These are phyloP conservation scores for Podospora bellae-mahoneyi DNA, from an alignment of 495 filamentous ascomycete species.

Conservation along the genomic window DNA sequence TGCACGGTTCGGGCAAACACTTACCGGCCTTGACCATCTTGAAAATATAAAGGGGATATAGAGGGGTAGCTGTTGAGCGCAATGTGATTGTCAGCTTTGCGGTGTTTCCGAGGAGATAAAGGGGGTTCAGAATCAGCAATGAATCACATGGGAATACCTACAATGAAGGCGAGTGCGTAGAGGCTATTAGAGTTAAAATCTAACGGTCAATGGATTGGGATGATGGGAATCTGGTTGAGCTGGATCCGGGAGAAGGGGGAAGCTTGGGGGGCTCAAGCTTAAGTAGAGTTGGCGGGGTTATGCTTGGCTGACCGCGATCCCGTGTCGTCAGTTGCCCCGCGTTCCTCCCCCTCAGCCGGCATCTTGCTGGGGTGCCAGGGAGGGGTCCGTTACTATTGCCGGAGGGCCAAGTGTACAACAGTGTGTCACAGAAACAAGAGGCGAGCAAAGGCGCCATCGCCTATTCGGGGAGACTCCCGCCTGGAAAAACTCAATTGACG, in stretches of 20 bases:
- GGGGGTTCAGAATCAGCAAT: neutral
- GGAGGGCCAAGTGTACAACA: neutral
- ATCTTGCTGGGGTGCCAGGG: constrained; percentile 2
- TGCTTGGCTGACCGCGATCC: neutral
- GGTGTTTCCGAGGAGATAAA: constrained; percentile 1
- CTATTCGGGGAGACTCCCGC: constrained; percentile 1
- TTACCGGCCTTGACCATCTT: constrained; percentile 90
- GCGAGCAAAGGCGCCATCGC: neutral
- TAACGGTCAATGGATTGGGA: neutral
- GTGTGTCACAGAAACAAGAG: constrained; percentile 4
- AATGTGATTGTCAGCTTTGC: constrained; percentile 17
- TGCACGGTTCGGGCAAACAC: constrained; percentile 23
- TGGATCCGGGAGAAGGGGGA: neutral
- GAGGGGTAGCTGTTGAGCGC: constrained; percentile 27
- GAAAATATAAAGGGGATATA: constrained; percentile 23
- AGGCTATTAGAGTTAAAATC: neutral
- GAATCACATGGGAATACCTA: neutral
- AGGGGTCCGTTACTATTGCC: constrained; percentile 4
- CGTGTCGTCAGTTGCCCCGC: neutral
- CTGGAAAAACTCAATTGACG: neutral
- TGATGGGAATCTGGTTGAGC: neutral
- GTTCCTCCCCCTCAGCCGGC: constrained; percentile 1
- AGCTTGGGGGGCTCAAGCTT: constrained; percentile 1
- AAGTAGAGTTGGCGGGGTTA: constrained; percentile 11
- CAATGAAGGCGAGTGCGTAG: neutral